Evolutionary conservation across 176 grass and related monocot species (phyloP), one percentile per base, ranked within the genome.

Genomic region (Cenchrus americanus): DNA sequence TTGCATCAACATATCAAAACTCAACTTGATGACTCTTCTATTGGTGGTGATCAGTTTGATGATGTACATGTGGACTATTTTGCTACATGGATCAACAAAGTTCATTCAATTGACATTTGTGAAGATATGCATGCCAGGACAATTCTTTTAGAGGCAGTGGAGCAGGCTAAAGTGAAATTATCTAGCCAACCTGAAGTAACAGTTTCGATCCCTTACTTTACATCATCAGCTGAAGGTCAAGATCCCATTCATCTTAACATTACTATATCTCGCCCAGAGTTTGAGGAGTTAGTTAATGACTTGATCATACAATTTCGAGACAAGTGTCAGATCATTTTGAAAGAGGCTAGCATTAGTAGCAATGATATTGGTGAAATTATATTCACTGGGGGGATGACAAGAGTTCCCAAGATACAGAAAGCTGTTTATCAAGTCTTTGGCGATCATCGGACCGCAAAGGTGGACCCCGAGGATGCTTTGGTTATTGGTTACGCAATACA

Each of bases 31-130:
- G 42, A 82, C 6, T 9, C 4, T 3, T 49, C 1, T 30, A 3
- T 73, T 2, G 80, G 80, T 83, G 68, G 80, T 0, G 80, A 83
- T 63, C 69, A 40, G 10, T 83, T 83, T 63, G 80, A 83, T 8
- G 1, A 83, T 51, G 63, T 83, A 62, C 80, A 73, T 7, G 5
- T 83, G 10, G 69, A 83, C 0, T 21, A 63, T 22, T 40, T 72
- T 15, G 55, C 62, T 37, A 7, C 5, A 2, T 43, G 73, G 23
- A 51, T 83, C 0, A 15, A 5, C 0, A 1, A 23, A 7, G 8
- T n/a, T 63, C 10, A 73, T 23, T 40, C 17, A 6, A 55, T 73
- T 0, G 80, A 73, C 18, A 51, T 73, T 23, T 24, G 55, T 51
- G 69, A 24, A 73, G 57, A 83, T 73, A 83, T 51, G 21, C 14